phyloP scores from a whole-genome alignment of 2,329 filamentous ascomycete species.

The Cercospora brassicicola region DNA sequence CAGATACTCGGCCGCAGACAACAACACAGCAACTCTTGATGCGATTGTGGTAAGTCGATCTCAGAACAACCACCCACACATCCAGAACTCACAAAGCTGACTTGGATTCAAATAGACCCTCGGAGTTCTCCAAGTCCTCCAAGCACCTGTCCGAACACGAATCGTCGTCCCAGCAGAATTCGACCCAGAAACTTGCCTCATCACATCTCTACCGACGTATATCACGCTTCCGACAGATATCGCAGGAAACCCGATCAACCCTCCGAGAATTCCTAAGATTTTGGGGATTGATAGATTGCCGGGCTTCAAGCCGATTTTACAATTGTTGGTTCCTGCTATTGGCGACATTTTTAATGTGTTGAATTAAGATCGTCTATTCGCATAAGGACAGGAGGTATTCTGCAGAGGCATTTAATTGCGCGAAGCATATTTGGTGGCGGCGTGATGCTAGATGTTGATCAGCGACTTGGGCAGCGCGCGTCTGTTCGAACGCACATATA shows the following conservation, averaged over 20 bases:
- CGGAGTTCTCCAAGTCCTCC: conserved; percentile 2
- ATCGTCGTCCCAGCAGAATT: conserved; percentile 13
- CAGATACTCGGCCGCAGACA: conserved; percentile 4
- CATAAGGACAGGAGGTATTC: background rate
- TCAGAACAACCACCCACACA: no score
- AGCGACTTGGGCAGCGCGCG: background rate
- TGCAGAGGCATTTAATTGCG: background rate
- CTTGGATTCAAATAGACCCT: background rate
- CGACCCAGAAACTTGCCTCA: conserved; percentile 8
- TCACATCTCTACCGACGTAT: conserved; percentile 6
- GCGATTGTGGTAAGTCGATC: conserved; percentile 11
- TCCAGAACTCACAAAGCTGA: no score
- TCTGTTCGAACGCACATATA: background rate
- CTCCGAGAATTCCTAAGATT: conserved; percentile 8
- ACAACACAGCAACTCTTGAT: conserved; percentile 10
- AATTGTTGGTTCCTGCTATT: conserved; percentile 7
- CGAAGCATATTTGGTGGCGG: background rate
- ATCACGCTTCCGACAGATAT: conserved; percentile 3
- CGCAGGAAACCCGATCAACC: conserved; percentile 6
- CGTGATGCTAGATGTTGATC: background rate
- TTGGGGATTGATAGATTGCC: conserved; percentile 7
- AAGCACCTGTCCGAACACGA: conserved; percentile 1
- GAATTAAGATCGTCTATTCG: background rate
- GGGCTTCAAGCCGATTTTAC: conserved; percentile 2
- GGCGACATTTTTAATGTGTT: background rate